Evolutionary conservation across 495 filamentous ascomycete genomes (phyloP), one percentile per base, ranked within the genome.

Genomic region (Xylaria flabelliformis): DNA sequence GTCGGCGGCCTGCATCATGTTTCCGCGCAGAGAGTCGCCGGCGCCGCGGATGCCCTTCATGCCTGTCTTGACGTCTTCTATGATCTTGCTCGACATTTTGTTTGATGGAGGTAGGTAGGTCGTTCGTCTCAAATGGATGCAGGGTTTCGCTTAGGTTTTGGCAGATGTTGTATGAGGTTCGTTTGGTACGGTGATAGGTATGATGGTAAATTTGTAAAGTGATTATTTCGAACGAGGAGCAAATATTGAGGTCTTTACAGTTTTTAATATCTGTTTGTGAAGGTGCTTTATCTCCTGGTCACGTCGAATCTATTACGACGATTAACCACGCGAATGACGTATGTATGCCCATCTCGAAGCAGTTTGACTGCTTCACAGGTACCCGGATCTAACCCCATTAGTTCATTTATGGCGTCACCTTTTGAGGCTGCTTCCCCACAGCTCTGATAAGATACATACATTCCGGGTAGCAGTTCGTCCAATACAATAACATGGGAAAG

Each of bases 11-110:
- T 69, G 71, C 56, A 77, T 36, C 29, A 72, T 44, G 36, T 65
- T 67, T 4, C 77, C 77, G 42, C 75, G 72, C 21, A 77, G 64
- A 1, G 74, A 69, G 26, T 79, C 77, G 41, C 77, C 75, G 26
- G 74, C 75, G 46, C 75, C 75, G 48, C 72, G 77, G 56, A 79
- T 70, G 56, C 77, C 75, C 50, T 79, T 79, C 12, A 76, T 2
- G 42, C 74, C 65, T 41, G 77, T 79, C 58, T 76, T 76, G 34
- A 79, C 64, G 62, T 79, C 75, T 21, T 77, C 68, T n/a, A 79
- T 58, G 41, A 79, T 70, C 46, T 70, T 75, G 63, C 29, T 71
- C 6, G 72, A 75, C 77, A 79, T 77, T 17, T 13, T 62, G 67
- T 39, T 17, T 19, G 48, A 44, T 44, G 5, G n/a, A 15, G 4